A percentile compares a stretch with the other conserved stretches of the same genome.
Conservation (phyloP, 2,329 filamentous ascomycete genomes). For the Xylariaceae sp. region DNA sequence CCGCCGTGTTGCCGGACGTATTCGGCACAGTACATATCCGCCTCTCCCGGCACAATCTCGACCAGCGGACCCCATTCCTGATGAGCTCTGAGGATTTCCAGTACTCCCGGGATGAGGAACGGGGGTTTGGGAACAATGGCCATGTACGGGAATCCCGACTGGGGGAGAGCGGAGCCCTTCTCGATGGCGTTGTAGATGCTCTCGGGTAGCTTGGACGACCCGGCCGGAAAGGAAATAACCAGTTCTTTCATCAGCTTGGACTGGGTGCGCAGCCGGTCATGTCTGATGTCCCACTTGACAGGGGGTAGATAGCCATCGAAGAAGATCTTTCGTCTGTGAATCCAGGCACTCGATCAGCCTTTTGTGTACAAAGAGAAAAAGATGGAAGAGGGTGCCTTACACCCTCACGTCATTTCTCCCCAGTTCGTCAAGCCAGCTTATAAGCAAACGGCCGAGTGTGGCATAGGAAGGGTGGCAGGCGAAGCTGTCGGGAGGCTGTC, state of each 20-base stretch:
- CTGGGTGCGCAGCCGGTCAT: constrained; percentile 53
- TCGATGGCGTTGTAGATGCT: constrained; percentile 12
- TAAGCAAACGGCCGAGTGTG: constrained; percentile 53
- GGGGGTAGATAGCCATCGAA: constrained; percentile 80
- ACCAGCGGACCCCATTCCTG: constrained; percentile 37
- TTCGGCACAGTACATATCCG: constrained; percentile 72
- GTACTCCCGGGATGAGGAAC: constrained; percentile 72
- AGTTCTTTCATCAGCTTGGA: constrained; percentile 51
- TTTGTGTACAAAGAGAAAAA: not conserved
- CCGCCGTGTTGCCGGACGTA: constrained; percentile 51
- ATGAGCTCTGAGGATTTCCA: constrained; percentile 59
- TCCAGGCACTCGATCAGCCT: not conserved
- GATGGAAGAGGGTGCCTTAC: constrained; percentile 39
- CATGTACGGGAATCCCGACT: not conserved
- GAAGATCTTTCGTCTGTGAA: constrained; percentile 54
- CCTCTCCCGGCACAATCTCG: constrained; percentile 72
- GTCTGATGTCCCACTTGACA: constrained; percentile 57
- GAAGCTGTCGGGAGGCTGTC: constrained; percentile 36
- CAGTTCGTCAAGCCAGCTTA: constrained; percentile 59
- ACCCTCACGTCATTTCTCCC: constrained; percentile 50
- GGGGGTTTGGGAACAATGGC: constrained; percentile 41
- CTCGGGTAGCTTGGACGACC: constrained; percentile 21
- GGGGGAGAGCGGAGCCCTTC: constrained; percentile 12
- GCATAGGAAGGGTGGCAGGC: constrained; percentile 57
- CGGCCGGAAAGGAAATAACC: constrained; percentile 32